These are phyloP conservation scores for Xylariales sp. DNA, from an alignment of 2,329 filamentous ascomycete species.

Conservation along the genomic window DNA sequence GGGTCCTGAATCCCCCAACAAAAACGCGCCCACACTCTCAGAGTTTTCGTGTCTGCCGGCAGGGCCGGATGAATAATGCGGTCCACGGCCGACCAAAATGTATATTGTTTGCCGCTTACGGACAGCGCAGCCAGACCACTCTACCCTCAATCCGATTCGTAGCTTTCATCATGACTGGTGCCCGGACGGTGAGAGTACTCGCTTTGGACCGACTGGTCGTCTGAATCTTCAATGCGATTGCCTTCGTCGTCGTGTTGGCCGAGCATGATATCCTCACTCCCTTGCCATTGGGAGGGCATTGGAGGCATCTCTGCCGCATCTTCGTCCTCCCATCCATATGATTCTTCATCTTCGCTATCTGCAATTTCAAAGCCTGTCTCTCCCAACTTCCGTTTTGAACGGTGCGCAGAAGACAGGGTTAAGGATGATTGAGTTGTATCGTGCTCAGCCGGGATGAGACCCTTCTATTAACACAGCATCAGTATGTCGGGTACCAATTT, in stretches of 20 bases:
- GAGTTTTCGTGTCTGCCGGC: too few relatives aligned
- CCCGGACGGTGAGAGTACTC: neutral
- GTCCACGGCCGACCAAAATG: too few relatives aligned
- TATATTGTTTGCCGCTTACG: too few relatives aligned
- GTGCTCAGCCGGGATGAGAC: constrained; percentile 36
- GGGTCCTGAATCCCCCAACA: neutral
- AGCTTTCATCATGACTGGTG: neutral
- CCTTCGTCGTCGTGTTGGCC: constrained; percentile 27
- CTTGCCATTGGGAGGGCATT: constrained; percentile 64
- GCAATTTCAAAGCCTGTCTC: constrained; percentile 57
- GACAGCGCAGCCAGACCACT: too few relatives aligned
- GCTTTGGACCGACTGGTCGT: constrained; percentile 2
- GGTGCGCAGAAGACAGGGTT: constrained; percentile 29
- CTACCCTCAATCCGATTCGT: neutral
- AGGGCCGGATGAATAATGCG: too few relatives aligned
- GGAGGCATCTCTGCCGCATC: constrained; percentile 57
- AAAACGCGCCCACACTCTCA: neutral
- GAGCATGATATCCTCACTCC: constrained; percentile 59
- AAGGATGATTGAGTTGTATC: constrained; percentile 31
- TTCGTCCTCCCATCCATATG: constrained; percentile 69
- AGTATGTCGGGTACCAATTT: too few relatives aligned
- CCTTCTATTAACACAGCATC: too few relatives aligned
- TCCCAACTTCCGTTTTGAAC: constrained; percentile 60
- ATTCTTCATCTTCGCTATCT: constrained; percentile 61
- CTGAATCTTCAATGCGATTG: constrained; percentile 7